These are phyloP conservation scores for Colletotrichum echinochloae DNA, from an alignment of 2,329 filamentous ascomycete species.

Conservation along the genomic window DNA sequence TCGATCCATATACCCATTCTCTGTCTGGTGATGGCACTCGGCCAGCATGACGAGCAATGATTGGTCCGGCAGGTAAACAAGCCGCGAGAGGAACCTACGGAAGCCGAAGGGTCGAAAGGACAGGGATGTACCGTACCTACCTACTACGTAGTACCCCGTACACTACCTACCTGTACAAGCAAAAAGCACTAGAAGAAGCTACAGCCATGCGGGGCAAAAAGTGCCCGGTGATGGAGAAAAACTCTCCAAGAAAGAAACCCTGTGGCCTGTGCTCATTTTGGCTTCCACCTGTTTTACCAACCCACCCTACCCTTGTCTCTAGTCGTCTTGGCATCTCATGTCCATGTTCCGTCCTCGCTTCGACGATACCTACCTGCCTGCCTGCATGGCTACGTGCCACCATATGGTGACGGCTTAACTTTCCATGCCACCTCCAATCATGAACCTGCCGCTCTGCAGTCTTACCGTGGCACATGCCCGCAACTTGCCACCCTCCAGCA, in stretches of 20 bases:
- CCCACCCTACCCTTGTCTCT: no score
- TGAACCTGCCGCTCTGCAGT: constrained; percentile 4
- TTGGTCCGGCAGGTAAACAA: constrained; percentile 18
- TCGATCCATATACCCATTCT: neutral
- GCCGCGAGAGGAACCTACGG: constrained; percentile 15
- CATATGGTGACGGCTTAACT: constrained; percentile 12
- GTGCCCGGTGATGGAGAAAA: constrained; percentile 33
- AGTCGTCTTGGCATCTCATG: neutral
- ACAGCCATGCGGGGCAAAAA: constrained; percentile 26
- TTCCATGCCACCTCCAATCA: constrained; percentile 15
- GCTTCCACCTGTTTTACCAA: neutral
- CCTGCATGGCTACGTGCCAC: no score
- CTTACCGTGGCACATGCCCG: neutral
- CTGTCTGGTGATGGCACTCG: neutral
- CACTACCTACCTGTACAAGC: no score
- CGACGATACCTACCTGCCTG: neutral
- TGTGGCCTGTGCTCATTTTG: constrained; percentile 15
- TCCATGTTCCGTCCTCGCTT: neutral
- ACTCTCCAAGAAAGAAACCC: neutral
- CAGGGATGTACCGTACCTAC: neutral
- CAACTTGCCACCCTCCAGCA: neutral
- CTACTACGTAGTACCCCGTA: no score
- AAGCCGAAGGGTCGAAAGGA: constrained; percentile 12
- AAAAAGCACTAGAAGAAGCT: constrained; percentile 3
- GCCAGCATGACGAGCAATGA: constrained; percentile 17